phyloP scores from a whole-genome alignment of 2,329 filamentous ascomycete genomes.

The Apiospora koreana region DNA sequence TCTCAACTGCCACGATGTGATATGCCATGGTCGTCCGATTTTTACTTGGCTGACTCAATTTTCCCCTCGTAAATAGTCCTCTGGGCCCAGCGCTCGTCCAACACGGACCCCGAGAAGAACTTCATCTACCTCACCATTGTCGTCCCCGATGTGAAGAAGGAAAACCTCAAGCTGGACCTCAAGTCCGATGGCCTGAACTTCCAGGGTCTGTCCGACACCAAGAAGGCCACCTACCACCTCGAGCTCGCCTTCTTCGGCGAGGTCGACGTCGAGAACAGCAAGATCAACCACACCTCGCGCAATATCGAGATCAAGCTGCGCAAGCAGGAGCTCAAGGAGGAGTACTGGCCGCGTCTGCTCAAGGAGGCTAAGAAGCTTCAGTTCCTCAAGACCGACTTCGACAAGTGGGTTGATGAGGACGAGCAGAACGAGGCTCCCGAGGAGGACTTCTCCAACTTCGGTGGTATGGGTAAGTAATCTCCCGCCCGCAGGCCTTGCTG shows the following conservation, averaged over 20 bases:
- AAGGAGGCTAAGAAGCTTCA: slow-evolving; percentile 89
- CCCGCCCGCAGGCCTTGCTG: background rate
- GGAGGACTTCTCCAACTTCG: slow-evolving; percentile 73
- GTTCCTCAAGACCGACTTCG: slow-evolving; percentile 98
- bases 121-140: slow-evolving; percentile 91
- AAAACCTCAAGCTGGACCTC: slow-evolving; percentile 79
- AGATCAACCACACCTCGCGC: slow-evolving; percentile 84
- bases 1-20: background rate
- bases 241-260: slow-evolving; percentile 87
- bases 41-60: slow-evolving; percentile 16
- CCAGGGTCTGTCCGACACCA: slow-evolving; percentile 77
- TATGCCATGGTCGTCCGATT: background rate
- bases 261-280: slow-evolving; percentile 83
- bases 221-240: slow-evolving; percentile 85
- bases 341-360: slow-evolving; percentile 93
- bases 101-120: slow-evolving; percentile 80
- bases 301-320: slow-evolving; percentile 88
- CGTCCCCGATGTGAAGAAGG: slow-evolving; percentile 78
- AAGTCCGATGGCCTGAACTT: slow-evolving; percentile 78
- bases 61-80: slow-evolving; percentile 65
- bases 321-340: slow-evolving; percentile 95
- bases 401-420: slow-evolving; percentile 99
- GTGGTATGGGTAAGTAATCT: slow-evolving; percentile 60
- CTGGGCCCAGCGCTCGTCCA: slow-evolving; percentile 96
- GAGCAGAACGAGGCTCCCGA: slow-evolving; percentile 91